Evolutionary conservation across 371 early-diverging fungal species (phyloP), one percentile per base, ranked within the genome.

Genomic region (Actinomortierella ambigua): DNA sequence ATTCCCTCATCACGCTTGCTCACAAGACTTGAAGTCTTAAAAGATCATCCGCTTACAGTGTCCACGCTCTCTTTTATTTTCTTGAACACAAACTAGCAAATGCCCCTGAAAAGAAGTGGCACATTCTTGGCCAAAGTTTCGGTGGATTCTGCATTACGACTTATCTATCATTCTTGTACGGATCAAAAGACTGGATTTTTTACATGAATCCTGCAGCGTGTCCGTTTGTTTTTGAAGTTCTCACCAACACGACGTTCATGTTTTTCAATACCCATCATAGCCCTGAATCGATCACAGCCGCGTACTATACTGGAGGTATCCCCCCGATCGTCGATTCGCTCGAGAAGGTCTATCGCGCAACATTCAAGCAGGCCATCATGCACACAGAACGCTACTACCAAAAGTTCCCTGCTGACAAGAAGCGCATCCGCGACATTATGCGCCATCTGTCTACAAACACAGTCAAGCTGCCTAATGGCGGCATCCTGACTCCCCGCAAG

Each of bases 121-220:
- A 81, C 20, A 76, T 90, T 17, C 58, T 90, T 24, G 91, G 91
- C 18, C 91, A 90, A 63, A 88, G 88, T 42, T 90, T 86, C 77
- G 91, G 91, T 50, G 91, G 91, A 1, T 90, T 90, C 65, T 89
- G 89, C 63, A 85, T 87, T 49, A 79, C 82, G 6, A 90, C 91
- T 3, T 90, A 89, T 50, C 77, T 90, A n/a, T 88, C 88, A 43
- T 60, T 90, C 46, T 89, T 82, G 86, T 87, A 82, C 78, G 83
- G 43, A 50, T 4, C 9, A 50, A 22, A 50, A 7, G 23, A 50
- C 24, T 20, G 50, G 24, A 50, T 24, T 15, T 23, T 26, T 46
- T 26, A 24, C 4, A 50, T 24, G 44, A 18, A 27, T 34, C 7
- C 55, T 41, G 7, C 28, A 15, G 44, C 44, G 13, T 5, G n/a